These are phyloP conservation scores for Sporothrix luriei DNA, from an alignment of 2,329 filamentous ascomycete species.

Conservation along the genomic window DNA sequence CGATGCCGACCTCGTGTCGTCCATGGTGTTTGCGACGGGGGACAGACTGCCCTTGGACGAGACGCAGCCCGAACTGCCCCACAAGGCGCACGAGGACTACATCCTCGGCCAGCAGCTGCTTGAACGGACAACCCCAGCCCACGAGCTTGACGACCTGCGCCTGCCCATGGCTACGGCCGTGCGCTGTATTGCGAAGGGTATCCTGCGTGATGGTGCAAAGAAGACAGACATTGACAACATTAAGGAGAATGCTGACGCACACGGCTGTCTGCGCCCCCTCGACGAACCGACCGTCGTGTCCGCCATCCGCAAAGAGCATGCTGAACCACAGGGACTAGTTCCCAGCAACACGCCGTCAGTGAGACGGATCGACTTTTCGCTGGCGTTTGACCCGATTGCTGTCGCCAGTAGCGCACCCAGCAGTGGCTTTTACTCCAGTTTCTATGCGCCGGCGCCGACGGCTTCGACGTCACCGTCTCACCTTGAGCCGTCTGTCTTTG, in stretches of 20 bases:
- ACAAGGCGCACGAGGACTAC: conserved; percentile 54
- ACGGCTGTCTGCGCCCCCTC: conserved; percentile 37
- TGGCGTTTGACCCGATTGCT: conserved; percentile 65
- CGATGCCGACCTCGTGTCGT: conserved; percentile 63
- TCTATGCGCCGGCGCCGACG: conserved; percentile 37
- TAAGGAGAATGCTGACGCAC: neutral
- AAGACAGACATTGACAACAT: neutral
- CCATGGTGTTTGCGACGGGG: conserved; percentile 49
- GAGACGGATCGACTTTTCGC: conserved; percentile 56
- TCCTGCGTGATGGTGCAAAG: conserved; percentile 37
- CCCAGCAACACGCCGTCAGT: conserved; percentile 41
- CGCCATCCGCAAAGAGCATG: conserved; percentile 47
- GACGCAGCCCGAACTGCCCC: conserved; percentile 59
- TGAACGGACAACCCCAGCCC: conserved; percentile 47
- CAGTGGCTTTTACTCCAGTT: conserved; percentile 29
- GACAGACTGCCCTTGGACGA: conserved; percentile 59
- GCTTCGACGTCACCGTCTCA: conserved; percentile 43
- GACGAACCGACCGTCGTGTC: conserved; percentile 44
- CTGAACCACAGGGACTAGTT: conserved; percentile 43
- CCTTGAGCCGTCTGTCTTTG: conserved; percentile 73
- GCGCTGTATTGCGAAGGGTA: conserved; percentile 42
- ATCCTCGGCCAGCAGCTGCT: conserved; percentile 53
- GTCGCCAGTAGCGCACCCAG: conserved; percentile 44
- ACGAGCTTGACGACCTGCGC: conserved; percentile 41
- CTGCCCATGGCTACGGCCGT: conserved; percentile 43